Evolutionary conservation across 148 eudicot species (phyloP).

Genomic region (Persicaria maculosa): DNA sequence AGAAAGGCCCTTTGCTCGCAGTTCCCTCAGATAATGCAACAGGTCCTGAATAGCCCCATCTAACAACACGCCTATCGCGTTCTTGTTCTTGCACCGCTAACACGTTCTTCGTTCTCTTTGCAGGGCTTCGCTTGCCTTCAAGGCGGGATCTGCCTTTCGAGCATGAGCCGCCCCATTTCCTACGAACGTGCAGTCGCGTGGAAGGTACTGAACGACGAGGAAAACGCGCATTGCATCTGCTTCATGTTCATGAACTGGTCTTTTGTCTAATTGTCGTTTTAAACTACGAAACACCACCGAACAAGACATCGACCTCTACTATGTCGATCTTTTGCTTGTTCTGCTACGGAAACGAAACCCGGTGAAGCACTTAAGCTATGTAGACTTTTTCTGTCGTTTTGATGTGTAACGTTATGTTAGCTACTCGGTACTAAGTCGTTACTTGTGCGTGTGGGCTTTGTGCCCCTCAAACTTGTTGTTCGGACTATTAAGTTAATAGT

Average conservation of each 20-base stretch:
- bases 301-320: not conserved
- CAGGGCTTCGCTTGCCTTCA: slow-evolving; percentile 86
- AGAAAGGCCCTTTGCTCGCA: slow-evolving; percentile 56
- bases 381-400: slow-evolving; percentile 1
- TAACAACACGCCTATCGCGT: too few species aligned
- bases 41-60: slow-evolving; percentile 26
- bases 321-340: not conserved
- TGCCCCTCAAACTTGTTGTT: not conserved
- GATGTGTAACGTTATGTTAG: not conserved
- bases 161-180: slow-evolving; percentile 78
- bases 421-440: not conserved
- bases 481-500: slow-evolving; percentile 8
- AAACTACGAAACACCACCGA: not conserved
- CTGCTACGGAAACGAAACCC: not conserved
- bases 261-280: slow-evolving; percentile 37
- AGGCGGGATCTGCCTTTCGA: slow-evolving; percentile 78
- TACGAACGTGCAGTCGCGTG: slow-evolving; percentile 89
- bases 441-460: not conserved
- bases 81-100: not conserved
- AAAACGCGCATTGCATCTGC: slow-evolving; percentile 80
- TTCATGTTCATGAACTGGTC: slow-evolving; percentile 90
- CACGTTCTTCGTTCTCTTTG: not conserved
- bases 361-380: not conserved
- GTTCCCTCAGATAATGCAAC: slow-evolving; percentile 55
- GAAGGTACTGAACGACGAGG: slow-evolving; percentile 83